Base-by-base conservation (phyloP, 1,284 basidiomycete species). In the Gomphus sp. region DNA sequence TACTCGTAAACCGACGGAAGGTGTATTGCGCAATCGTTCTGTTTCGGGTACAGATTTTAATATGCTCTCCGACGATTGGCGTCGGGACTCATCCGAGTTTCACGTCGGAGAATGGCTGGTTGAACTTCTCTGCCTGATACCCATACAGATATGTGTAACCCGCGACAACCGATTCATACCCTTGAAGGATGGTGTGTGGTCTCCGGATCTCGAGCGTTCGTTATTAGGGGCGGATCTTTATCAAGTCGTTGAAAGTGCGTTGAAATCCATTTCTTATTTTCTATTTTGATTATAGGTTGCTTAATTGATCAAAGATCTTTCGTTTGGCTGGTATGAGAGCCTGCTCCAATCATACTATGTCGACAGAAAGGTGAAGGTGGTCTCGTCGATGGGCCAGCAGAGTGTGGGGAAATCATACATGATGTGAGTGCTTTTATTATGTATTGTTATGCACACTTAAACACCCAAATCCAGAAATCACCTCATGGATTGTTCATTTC, bases 291-390 rank as follows among this genome's bases (percentile, higher is more conserved):
- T 14, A 25, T 22, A 12, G 18, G 39, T 47, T 41, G 33, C 47
- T 45, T 52, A n/a, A 8, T 18, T 12, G 37, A 11, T 37, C 22
- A 18, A 54, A n/a, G n/a, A 33, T 41, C 65, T 85, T 3, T 77
- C 80, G 0, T 76, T 85, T 58, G 83, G 83, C 1, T 85, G 83
- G 84, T 85, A 84, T 33, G 83, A 85, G 62, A 80, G 80, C 0
- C 70, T 85, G 11, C 80, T 85, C 61, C 76, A 78, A 58, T 82
- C 82, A 0, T 85, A 85, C 31, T 59, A 78, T 81, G 77, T 76
- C 78, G 0, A 70, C 72, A 28, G 84, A 79, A 73, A 82, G 0
- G 82, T 85, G 9, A 78, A 74, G 62, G 82, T 85, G 0, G 80
- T 85, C 0, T 82, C 82, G 0, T 85, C 83, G 0, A 83, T 85